Conservation (phyloP, 192 early-diverging fungal genomes). For the Funneliformis geosporum region DNA sequence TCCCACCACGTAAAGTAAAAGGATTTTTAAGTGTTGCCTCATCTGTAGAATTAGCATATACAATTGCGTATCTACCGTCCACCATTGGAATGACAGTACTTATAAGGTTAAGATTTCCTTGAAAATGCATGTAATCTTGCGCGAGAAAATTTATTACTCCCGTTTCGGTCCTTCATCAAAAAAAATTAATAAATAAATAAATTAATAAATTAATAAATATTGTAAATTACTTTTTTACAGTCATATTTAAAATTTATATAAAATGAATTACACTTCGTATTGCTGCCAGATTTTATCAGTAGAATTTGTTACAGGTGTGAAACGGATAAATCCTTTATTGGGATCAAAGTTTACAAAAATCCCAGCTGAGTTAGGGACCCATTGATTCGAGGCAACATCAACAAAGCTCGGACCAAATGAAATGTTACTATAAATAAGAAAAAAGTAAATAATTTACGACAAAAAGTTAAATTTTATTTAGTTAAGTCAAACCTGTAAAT, state of each 20-base stretch:
- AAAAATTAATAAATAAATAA: not conserved
- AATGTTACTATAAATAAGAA: no score
- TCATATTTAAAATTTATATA: not conserved
- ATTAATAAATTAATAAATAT: not conserved
- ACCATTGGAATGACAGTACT: not conserved
- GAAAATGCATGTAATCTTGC: no score
- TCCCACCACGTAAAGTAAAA: not conserved
- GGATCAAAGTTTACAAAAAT: not conserved
- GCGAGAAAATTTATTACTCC: not conserved
- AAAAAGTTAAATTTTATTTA: no score
- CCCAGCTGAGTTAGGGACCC: not conserved
- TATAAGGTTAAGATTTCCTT: no score
- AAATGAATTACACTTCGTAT: not conserved
- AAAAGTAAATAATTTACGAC: not conserved
- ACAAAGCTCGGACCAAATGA: not conserved
- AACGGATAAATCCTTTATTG: not conserved
- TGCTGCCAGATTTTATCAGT: not conserved
- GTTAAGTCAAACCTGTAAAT: not conserved
- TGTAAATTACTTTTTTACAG: not conserved
- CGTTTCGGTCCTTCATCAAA: not conserved
- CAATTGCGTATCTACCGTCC: not conserved
- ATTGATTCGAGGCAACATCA: not conserved
- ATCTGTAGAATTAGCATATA: not conserved
- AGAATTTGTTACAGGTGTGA: not conserved
- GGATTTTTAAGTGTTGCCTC: not conserved